Base-by-base conservation (phyloP, 2,329 filamentous ascomycete genomes). In the Aspergillus eucalypticola region DNA sequence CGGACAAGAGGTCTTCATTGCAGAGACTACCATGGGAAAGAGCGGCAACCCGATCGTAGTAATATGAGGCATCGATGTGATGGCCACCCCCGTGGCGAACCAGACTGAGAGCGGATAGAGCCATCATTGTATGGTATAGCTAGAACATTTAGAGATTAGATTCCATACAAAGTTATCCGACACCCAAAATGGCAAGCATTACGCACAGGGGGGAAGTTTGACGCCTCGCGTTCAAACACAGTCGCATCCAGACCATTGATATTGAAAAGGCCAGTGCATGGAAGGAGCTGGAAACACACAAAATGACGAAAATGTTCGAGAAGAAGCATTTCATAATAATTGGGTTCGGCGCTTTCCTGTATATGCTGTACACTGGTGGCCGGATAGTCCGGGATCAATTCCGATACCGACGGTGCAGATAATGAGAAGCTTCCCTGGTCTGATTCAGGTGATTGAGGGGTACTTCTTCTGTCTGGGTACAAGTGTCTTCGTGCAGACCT, bases 61-160 rank as follows among this genome's bases (percentile, higher is more conserved):
- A 82, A 61, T 84, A 80, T 50, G 84, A 72, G 10, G 81, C 80
- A 64, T 82, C 78, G 59, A 84, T 75, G 55, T 78, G 76, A 55
- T 79, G 77, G 27, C 76, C 75, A 27, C 75, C 77, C 32, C 79
- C 77, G 63, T 76, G 79, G 55, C 80, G 77, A 21, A 79, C 78
- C 46, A 84, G 74, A 65, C 82, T 83, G 46, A 85, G 76, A 17
- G 82, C 82, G 23, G 82, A 82, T n/a, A 86, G 71, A 4, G 84
- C 83, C 75, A 84, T 84, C 63, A 86, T 84, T 7, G 84, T 83
- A 67, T 86, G 81, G 52, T 82, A 81, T 56, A 86, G 77, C 83
- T 84, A 54, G 46, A 53, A 21, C n/a, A 7, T 52, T 52, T 11
- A 57, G 48, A 56, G 52, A 63, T 56, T 51, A 59, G 54, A 27